A percentile compares a stretch with the other conserved stretches of the same genome.
phyloP scores from a whole-genome alignment of 371 early-diverging fungal species.

The Syncephalastrum contaminatum region DNA sequence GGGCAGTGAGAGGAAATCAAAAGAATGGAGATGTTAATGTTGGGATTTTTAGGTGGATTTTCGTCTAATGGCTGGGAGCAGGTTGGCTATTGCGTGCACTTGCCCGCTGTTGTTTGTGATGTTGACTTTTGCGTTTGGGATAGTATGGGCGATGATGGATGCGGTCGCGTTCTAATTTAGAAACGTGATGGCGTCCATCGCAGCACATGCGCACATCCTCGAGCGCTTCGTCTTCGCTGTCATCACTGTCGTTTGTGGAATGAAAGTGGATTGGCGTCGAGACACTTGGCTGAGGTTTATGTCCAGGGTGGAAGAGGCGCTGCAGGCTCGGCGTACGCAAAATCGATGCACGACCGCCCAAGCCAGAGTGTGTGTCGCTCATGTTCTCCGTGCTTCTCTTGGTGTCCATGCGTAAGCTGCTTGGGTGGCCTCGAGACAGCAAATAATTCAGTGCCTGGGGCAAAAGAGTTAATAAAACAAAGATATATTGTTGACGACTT shows the following conservation, averaged over 20 bases:
- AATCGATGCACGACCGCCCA: neutral
- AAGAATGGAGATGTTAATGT: too few relatives aligned
- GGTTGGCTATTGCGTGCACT: too few relatives aligned
- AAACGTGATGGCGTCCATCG: slow-evolving; percentile 39
- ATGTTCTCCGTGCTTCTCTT: neutral
- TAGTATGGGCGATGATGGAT: slow-evolving; percentile 23
- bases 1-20: too few relatives aligned
- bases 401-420: neutral
- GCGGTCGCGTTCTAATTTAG: slow-evolving; percentile 24
- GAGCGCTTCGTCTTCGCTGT: slow-evolving; percentile 25
- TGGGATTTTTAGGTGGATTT: too few relatives aligned
- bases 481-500: neutral
- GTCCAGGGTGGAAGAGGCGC: slow-evolving; percentile 12
- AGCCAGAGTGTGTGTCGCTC: slow-evolving; percentile 4
- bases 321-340: slow-evolving; percentile 11
- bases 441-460: slow-evolving; percentile 16
- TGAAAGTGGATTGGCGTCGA: neutral
- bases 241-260: slow-evolving; percentile 10
- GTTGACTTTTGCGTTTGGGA: slow-evolving; percentile 20
- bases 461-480: neutral
- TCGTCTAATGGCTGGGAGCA: too few relatives aligned
- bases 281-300: slow-evolving; percentile 3
- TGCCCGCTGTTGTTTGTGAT: neutral
- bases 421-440: slow-evolving; percentile 7
- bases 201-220: slow-evolving; percentile 43